Evolutionary conservation across 805 yeast genomes (phyloP), one percentile per base, ranked within the genome.

Genomic region (Lipomyces chichibuensis): DNA sequence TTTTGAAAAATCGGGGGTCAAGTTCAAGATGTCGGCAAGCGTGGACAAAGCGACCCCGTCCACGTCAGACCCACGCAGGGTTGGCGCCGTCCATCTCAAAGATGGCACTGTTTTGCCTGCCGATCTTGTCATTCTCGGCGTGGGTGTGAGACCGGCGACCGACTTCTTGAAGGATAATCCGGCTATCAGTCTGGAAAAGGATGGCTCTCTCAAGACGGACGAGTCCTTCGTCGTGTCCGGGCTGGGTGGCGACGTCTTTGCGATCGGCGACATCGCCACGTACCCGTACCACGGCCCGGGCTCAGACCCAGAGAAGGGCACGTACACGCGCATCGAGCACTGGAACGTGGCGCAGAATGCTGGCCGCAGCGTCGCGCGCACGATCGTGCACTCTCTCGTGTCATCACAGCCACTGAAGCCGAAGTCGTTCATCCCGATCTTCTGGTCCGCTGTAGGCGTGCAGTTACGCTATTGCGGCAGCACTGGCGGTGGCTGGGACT

Each of bases 401-500:
- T 29, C 59, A 2, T 32, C 37, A 35, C 43, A 56, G 43, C 25
- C 39, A n/a, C 59, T 20, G 59, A 35, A 33, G 59, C 59, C 65
- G 33, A 57, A 49, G 60, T 23, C 65, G 7, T 57, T 57, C 49
- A 57, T 55, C 9, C 65, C 65, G 14, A 43, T 43, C 58, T 62
- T 62, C 51, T 62, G 65, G 65, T 57, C 65, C 37, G 65, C 65
- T 2, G 57, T 56, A 33, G 65, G 65, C n/a, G 60, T 33, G 49
- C 65, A 62, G 54, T n/a, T 62, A 11, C 62, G 65, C 20, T 62
- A 57, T 33, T 57, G 62, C 43, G 65, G 65, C 25, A 61, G 23
- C 60, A 61, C 57, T 7, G 55, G 53, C 33, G 64, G 35, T 17
- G 64, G 64, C 37, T 61, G 37, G 46, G 64, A 61, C 27, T 57